These are phyloP conservation scores for Solanum pinnatisectum DNA, from an alignment of 257 asterid genomes.

Conservation along the genomic window DNA sequence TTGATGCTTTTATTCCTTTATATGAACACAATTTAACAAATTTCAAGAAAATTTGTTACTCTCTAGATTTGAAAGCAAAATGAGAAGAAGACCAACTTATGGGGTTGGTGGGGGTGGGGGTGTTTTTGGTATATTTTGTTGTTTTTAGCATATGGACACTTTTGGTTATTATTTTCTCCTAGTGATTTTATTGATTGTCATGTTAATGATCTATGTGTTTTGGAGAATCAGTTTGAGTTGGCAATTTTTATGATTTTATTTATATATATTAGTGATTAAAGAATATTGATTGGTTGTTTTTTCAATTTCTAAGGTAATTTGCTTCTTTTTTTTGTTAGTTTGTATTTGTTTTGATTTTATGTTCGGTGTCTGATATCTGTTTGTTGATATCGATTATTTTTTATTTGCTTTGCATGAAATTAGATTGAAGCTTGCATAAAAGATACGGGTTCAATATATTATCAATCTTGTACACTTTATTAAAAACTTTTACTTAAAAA, in stretches of 20 bases:
- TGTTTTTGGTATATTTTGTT: neutral
- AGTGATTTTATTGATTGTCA: neutral
- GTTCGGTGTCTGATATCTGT: accelerated
- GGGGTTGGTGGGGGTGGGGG: neutral
- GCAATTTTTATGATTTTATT: neutral
- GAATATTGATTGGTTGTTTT: neutral
- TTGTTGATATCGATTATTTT: neutral
- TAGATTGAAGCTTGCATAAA: neutral
- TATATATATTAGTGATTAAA: neutral
- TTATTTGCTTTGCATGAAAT: neutral
- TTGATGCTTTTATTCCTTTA: conserved; percentile 58
- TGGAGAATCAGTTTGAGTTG: neutral
- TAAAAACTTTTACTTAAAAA: too few species aligned
- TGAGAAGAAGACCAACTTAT: neutral
- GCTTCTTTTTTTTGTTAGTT: neutral
- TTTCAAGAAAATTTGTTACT: conserved; percentile 52
- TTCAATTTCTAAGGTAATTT: neutral
- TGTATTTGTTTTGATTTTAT: neutral
- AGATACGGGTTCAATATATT: neutral
- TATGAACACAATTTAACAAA: conserved; percentile 30
- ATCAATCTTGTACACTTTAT: neutral
- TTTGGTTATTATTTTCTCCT: neutral
- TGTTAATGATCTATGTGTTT: neutral
- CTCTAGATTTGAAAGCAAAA: conserved; percentile 25
- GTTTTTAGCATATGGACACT: neutral